Conservation (phyloP, 305 asterid genomes). For the Ilex paraguariensis region DNA sequence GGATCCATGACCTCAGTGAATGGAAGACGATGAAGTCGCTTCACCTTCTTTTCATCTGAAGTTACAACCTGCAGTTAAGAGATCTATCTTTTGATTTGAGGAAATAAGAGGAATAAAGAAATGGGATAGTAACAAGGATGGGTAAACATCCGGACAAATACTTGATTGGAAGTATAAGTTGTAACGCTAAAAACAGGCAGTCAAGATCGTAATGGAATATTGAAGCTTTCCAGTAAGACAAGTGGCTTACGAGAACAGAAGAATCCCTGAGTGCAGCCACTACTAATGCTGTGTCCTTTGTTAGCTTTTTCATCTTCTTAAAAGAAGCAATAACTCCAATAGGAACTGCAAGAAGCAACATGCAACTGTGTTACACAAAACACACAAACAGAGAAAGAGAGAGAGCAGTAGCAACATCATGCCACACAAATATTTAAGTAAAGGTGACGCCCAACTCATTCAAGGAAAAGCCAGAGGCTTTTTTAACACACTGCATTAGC, state of each 20-base stretch:
- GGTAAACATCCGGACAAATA: too few species aligned
- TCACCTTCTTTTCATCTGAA: slow-evolving; percentile 71
- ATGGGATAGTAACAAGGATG: too few species aligned
- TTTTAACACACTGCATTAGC: too few species aligned
- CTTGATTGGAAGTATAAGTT: background rate
- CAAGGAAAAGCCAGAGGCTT: too few species aligned
- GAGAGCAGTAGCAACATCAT: too few species aligned
- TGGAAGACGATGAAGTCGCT: slow-evolving; percentile 74
- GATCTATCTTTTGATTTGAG: background rate
- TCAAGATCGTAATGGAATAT: background rate
- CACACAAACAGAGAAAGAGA: too few species aligned
- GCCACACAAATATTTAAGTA: too few species aligned
- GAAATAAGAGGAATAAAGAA: background rate
- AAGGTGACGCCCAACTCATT: too few species aligned
- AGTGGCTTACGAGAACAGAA: slow-evolving; percentile 64
- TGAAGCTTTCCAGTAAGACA: slow-evolving; percentile 1
- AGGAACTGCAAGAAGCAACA: slow-evolving; percentile 66
- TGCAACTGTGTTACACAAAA: background rate
- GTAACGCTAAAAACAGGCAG: background rate
- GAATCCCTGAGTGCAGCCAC: slow-evolving; percentile 82
- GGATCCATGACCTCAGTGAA: slow-evolving; percentile 68
- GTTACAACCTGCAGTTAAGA: slow-evolving; percentile 62
- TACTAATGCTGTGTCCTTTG: slow-evolving; percentile 53
- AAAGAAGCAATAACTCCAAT: slow-evolving; percentile 81
- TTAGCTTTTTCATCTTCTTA: slow-evolving; percentile 80